phyloP scores from a whole-genome alignment of 257 asterid genomes.

The Solanum gracilifrons region DNA sequence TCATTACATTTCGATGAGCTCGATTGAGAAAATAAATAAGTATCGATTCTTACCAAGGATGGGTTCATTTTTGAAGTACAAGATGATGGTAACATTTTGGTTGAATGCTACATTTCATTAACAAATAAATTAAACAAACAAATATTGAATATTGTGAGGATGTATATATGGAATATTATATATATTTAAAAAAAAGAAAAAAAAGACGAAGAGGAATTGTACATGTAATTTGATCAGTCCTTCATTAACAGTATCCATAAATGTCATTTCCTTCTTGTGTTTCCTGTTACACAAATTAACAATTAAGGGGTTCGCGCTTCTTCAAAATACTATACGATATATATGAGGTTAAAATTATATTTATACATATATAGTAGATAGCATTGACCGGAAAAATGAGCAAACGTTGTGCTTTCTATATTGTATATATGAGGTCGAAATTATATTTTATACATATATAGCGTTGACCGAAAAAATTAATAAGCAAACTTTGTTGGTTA shows the following conservation, averaged over 20 bases:
- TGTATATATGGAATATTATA: neutral
- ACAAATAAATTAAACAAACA: neutral
- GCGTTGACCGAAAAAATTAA: too few species aligned
- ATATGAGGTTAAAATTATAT: neutral
- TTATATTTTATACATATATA: too few species aligned
- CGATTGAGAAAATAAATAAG: neutral
- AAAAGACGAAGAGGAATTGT: neutral
- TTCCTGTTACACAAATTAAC: neutral
- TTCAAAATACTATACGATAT: neutral
- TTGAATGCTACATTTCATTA: neutral
- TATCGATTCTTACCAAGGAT: neutral
- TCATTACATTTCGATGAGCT: neutral
- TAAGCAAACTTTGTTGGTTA: too few species aligned
- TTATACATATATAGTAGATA: neutral
- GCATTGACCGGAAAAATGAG: too few species aligned
- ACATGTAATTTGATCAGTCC: neutral
- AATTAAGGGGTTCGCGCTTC: neutral
- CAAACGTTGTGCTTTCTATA: too few species aligned
- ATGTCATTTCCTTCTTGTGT: neutral
- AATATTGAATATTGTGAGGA: neutral
- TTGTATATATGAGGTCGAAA: too few species aligned
- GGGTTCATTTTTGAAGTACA: neutral
- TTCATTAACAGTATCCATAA: neutral
- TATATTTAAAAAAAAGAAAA: too few species aligned
- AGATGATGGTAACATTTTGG: neutral